phyloP scores from a whole-genome alignment of 2,329 filamentous ascomycete genomes.

The Dryadomyces quercivorus region DNA sequence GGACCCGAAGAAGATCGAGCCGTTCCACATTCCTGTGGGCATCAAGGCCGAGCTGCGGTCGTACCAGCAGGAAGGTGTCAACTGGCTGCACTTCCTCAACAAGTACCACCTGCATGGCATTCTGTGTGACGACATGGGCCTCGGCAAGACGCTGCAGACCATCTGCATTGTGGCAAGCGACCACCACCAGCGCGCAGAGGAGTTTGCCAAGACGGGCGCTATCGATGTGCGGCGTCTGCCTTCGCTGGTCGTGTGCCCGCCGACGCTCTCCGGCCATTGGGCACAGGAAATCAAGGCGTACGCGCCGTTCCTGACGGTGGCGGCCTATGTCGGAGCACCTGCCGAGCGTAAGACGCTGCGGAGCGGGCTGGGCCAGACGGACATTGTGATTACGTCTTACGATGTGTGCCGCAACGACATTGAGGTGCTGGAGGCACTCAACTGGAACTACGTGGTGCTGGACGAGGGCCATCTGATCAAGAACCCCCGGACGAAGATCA shows the following conservation, averaged over 20 bases:
- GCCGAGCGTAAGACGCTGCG: constrained; percentile 63
- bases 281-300: constrained; percentile 95
- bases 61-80: constrained; percentile 97
- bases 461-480: constrained; percentile 98
- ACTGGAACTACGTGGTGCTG: constrained; percentile 91
- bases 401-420: constrained; percentile 95
- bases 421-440: constrained; percentile 70
- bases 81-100: constrained; percentile 97
- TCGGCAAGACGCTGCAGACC: constrained; percentile 94
- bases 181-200: constrained; percentile 84
- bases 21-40: constrained; percentile 84
- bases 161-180: constrained; percentile 97
- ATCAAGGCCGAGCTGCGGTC: constrained; percentile 95
- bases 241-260: constrained; percentile 90
- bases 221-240: constrained; percentile 70
- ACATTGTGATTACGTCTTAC: constrained; percentile 94
- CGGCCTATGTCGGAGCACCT: constrained; percentile 85
- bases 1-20: constrained; percentile 91
- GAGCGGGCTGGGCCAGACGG: constrained; percentile 59
- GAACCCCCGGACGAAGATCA: constrained; percentile 95
- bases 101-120: constrained; percentile 97
- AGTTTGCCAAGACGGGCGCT: constrained; percentile 74
- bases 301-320: constrained; percentile 81
- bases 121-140: constrained; percentile 97
- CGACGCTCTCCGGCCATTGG: constrained; percentile 95